Base-by-base conservation (phyloP, 345 rosid species). In the Ceriops zippeliana region DNA sequence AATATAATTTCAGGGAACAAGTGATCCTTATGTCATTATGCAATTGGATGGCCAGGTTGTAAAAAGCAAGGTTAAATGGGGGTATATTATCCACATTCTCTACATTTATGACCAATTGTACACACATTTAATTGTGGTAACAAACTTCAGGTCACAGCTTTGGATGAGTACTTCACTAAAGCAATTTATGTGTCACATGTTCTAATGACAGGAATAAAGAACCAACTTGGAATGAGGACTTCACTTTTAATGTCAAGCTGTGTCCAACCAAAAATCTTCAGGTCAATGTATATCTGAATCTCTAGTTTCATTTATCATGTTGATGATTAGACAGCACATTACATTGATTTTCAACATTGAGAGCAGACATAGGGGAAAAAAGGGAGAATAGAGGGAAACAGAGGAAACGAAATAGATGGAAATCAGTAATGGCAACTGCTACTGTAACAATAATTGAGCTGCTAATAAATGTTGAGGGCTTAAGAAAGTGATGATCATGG, bases 181-280 rank as follows among this genome's bases (percentile, higher is more conserved):
- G 49, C 16, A 42, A 42, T 42, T 42, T 42, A 42, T 42, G 6
- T 20, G 6, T 9, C 16, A 56, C 26, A 34, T 56, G 22, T 56
- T 56, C 17, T 73, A 70, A 76, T 81, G 73, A 30, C 85, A 93
- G 98, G 85, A 86, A 81, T 52, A 91, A 69, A 69, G 83, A 88
- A 76, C 98, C 96, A 52, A 86, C 86, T 26, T 93, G 98, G 98
- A 89, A 91, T 67, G 89, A 88, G 78, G 89, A 91, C 27, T 84
- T 86, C 77, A 82, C 82, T 75, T 78, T 93, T 47, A 81, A 91
- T 72, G 75, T 88, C 62, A 93, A 89, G 82, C 83, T 69, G 66
- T 79, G 87, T 17, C 70, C 83, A 10, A 70, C 81, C 13, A 83
- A 83, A 83, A 81, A 56, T 76, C 85, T 93, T 81, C 90, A 86